These are phyloP conservation scores for Xerocomellus intermedius DNA, from an alignment of 768 basidiomycete genomes.

Conservation along the genomic window DNA sequence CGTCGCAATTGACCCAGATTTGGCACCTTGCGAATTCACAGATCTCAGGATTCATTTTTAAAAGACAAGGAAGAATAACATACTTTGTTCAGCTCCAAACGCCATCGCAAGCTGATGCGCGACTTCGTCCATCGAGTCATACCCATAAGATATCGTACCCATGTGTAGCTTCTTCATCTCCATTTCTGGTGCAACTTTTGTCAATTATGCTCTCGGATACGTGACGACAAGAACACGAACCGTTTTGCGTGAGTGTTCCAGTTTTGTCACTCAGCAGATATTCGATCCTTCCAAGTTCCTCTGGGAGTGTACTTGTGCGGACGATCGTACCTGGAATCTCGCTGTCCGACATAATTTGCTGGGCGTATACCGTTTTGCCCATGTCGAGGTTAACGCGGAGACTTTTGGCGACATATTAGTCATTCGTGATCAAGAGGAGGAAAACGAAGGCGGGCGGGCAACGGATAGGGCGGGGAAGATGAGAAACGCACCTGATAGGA, in stretches of 20 bases:
- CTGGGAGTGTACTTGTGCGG: conserved; percentile 94
- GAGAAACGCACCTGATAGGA: conserved; percentile 82
- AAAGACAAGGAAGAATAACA: not conserved
- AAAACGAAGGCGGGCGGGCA: not conserved
- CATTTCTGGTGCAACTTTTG: conserved; percentile 67
- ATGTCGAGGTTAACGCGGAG: conserved; percentile 99
- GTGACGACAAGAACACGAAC: conserved; percentile 40
- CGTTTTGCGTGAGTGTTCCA: conserved; percentile 96
- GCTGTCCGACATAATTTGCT: conserved; percentile 88
- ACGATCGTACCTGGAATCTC: conserved; percentile 97
- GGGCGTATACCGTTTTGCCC: conserved; percentile 98
- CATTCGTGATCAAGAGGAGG: not conserved
- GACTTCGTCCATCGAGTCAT: conserved; percentile 99
- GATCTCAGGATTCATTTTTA: not conserved
- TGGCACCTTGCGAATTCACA: conserved; percentile 36
- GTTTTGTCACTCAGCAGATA: conserved; percentile 98
- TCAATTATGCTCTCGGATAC: not conserved
- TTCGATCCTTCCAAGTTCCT: conserved; percentile 93
- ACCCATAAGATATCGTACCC: conserved; percentile 97
- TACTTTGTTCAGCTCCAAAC: conserved; percentile 70
- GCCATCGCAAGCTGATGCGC: conserved; percentile 86
- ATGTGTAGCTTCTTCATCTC: conserved; percentile 99
- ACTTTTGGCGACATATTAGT: conserved; percentile 40
- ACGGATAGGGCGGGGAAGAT: not conserved
- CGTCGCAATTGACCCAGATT: conserved; percentile 61